Percentiles rank a stretch among this genome's conserved stretches.
These are phyloP conservation scores for Tuctoria greenei DNA, from an alignment of 176 grass and related monocot genomes.

Conservation along the genomic window DNA sequence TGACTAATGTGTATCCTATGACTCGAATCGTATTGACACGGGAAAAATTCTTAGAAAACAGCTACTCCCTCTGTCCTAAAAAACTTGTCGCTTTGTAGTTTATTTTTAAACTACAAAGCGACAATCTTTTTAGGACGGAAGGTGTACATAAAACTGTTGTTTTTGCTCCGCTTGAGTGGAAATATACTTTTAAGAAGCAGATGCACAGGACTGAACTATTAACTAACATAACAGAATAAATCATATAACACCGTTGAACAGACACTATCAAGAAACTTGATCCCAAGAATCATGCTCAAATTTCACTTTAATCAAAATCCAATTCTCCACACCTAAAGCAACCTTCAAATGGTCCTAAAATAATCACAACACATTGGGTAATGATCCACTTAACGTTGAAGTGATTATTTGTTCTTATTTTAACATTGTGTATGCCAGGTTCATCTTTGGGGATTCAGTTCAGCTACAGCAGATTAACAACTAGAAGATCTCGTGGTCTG, in stretches of 20 bases:
- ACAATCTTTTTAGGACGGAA: no score
- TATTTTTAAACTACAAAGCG: no score
- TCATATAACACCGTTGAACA: background rate
- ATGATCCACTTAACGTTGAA: conserved; percentile 14
- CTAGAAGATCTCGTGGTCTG: conserved; percentile 49
- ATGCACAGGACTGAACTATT: background rate
- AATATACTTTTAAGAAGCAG: background rate
- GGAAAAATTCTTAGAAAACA: conserved; percentile 8
- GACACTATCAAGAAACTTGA: background rate
- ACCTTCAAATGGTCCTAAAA: background rate
- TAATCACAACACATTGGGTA: background rate
- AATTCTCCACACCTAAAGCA: background rate
- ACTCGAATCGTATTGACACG: background rate
- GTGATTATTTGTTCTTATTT: conserved; percentile 11
- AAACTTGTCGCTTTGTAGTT: no score
- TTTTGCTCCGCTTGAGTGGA: conserved; percentile 12
- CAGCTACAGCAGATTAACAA: conserved; percentile 54
- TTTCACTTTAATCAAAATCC: background rate
- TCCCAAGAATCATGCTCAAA: background rate
- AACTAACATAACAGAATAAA: conserved; percentile 3
- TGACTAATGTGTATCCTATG: background rate
- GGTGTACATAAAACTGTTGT: background rate
- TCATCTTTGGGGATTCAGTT: conserved; percentile 64
- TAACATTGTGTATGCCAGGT: conserved; percentile 44
- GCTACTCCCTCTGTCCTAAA: no score